Evolutionary conservation across 805 yeast species (phyloP).

Genomic region (Metschnikowia vanudenii): DNA sequence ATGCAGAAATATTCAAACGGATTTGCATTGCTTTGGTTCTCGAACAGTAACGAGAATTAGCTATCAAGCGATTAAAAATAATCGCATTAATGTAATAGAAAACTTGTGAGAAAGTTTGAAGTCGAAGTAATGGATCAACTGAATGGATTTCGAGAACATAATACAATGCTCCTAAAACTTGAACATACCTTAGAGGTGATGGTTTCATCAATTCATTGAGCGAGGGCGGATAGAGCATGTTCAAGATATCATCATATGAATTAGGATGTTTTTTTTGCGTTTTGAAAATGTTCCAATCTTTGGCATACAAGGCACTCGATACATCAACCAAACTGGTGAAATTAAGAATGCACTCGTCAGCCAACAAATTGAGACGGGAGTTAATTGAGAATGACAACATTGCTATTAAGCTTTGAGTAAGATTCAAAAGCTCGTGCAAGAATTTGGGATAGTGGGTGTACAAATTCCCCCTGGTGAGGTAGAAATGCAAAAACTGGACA

Average conservation of each 20-base stretch:
- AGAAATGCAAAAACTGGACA: constrained; percentile 72
- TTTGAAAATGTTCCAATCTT: constrained; percentile 56
- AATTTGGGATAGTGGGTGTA: constrained; percentile 54
- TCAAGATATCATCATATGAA: constrained; percentile 70
- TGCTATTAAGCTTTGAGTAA: constrained; percentile 60
- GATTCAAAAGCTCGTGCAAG: constrained; percentile 54
- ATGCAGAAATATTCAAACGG: constrained; percentile 75
- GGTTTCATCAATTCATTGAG: constrained; percentile 78
- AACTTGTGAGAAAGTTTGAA: constrained; percentile 75
- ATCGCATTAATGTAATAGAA: constrained; percentile 73
- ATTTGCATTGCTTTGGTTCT: constrained; percentile 88
- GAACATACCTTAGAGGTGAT: constrained; percentile 82
- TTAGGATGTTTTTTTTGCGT: constrained; percentile 43
- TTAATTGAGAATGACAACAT: constrained; percentile 66
- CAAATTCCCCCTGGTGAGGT: constrained; percentile 62
- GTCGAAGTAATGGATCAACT: constrained; percentile 73
- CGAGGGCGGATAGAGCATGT: constrained; percentile 82
- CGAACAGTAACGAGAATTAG: constrained; percentile 67
- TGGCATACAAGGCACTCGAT: constrained; percentile 71
- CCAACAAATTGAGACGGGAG: constrained; percentile 51
- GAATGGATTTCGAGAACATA: constrained; percentile 81
- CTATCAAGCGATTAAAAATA: constrained; percentile 69
- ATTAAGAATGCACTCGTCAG: constrained; percentile 69
- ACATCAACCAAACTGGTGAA: constrained; percentile 83
- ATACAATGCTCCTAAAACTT: constrained; percentile 82